Conservation (phyloP, 345 rosid genomes). For the Murraya paniculata region DNA sequence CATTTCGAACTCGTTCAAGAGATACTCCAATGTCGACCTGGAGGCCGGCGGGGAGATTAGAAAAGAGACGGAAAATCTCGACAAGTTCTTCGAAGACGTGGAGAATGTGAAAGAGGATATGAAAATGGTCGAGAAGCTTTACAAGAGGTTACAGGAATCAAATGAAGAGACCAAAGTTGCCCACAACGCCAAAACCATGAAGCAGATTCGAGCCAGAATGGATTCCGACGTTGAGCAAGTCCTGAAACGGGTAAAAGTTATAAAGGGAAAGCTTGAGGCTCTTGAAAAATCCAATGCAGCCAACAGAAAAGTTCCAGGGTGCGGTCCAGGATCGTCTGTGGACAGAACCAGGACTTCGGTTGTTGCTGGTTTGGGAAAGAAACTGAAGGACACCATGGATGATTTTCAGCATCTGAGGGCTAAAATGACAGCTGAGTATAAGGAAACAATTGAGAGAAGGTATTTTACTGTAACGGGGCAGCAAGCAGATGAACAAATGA, state of each 20-base stretch:
- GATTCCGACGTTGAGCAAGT: conserved; percentile 58
- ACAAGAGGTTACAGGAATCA: conserved; percentile 58
- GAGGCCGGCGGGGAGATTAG: conserved; percentile 26
- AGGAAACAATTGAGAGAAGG: conserved; percentile 79
- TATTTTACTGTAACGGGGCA: conserved; percentile 79
- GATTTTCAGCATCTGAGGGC: conserved; percentile 57
- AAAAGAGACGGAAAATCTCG: conserved; percentile 51
- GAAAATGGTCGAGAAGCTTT: conserved; percentile 55
- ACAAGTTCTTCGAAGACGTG: conserved; percentile 75
- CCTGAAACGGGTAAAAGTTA: conserved; percentile 61
- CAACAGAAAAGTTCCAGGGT: conserved; percentile 59
- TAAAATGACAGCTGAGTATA: conserved; percentile 57
- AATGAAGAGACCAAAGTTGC: conserved; percentile 66
- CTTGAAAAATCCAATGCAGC: conserved; percentile 76
- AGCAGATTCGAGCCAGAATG: conserved; percentile 62
- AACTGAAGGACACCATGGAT: conserved; percentile 72
- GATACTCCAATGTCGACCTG: conserved; percentile 47
- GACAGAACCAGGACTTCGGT: conserved; percentile 83
- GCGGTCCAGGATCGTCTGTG: conserved; percentile 83
- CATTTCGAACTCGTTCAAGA: conserved; percentile 59
- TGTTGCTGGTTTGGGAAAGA: conserved; percentile 76
- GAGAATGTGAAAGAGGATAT: conserved; percentile 81
- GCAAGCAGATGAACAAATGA: conserved; percentile 60
- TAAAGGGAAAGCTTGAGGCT: conserved; percentile 70
- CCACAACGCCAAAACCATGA: conserved; percentile 67